These are phyloP conservation scores for Planoprotostelium fungivorum DNA, from an alignment of 78 protist species.

Conservation along the genomic window DNA sequence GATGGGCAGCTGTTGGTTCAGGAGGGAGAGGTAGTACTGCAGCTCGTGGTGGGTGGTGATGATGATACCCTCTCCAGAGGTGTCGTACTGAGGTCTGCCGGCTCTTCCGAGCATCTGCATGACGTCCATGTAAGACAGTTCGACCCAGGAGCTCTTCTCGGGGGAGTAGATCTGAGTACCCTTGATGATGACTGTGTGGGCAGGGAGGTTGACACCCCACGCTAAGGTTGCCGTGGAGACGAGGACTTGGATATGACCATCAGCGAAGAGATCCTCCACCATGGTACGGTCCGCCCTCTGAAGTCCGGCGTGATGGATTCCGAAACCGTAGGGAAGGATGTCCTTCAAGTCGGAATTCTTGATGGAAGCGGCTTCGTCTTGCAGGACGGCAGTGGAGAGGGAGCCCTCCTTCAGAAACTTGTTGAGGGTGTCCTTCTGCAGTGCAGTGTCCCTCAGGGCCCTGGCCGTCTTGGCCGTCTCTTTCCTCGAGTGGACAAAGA, in stretches of 20 bases:
- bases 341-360: constrained; percentile 47
- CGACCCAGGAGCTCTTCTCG: constrained; percentile 76
- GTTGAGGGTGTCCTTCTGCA: neutral
- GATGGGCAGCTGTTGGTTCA: constrained; percentile 79
- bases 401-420: constrained; percentile 2
- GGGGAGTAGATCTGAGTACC: constrained; percentile 92
- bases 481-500: constrained; percentile 96
- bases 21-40: constrained; percentile 68
- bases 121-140: constrained; percentile 92
- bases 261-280: constrained; percentile 85
- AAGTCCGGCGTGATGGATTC: constrained; percentile 97
- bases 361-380: constrained; percentile 18
- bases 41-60: constrained; percentile 87
- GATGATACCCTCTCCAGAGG: constrained; percentile 89
- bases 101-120: constrained; percentile 98
- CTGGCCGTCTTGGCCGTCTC: constrained; percentile 88
- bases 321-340: constrained; percentile 70
- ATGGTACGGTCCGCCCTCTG: constrained; percentile 85
- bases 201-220: constrained; percentile 99
- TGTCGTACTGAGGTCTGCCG: constrained; percentile 99
- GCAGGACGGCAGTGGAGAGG: neutral
- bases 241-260: constrained; percentile 78
- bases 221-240: constrained; percentile 97
- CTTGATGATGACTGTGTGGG: constrained; percentile 94
- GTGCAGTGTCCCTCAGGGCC: constrained; percentile 63